Conservation (phyloP, 805 yeast species). For the Nakazawaea populi region DNA sequence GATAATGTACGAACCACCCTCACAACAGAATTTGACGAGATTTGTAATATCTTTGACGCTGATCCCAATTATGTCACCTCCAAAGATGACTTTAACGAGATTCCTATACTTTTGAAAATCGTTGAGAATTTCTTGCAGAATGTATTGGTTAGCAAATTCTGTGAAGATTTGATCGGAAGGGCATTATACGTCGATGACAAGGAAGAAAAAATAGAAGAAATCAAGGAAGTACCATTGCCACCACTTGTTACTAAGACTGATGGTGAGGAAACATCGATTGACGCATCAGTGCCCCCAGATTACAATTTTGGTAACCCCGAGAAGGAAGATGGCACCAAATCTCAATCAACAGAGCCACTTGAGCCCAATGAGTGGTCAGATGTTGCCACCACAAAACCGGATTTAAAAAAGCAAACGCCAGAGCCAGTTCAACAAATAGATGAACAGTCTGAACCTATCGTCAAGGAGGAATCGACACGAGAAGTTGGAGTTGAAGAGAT, state of each 20-base stretch:
- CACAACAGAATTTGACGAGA: constrained; percentile 22
- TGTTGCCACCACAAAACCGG: not conserved
- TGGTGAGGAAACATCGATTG: not conserved
- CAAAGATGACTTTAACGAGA: constrained; percentile 20
- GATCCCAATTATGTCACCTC: not conserved
- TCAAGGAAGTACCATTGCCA: not conserved
- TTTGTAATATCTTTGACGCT: constrained; percentile 18
- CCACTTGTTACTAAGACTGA: not conserved
- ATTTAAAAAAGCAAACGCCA: constrained; percentile 6
- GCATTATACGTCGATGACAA: constrained; percentile 29
- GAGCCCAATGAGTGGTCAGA: constrained; percentile 3
- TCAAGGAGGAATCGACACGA: not conserved
- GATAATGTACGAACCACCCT: constrained; percentile 14
- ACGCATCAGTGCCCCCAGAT: constrained; percentile 12
- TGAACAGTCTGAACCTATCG: not conserved
- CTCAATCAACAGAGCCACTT: no score
- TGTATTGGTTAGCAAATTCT: constrained; percentile 28
- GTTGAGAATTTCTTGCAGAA: constrained; percentile 28
- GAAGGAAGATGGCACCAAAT: no score
- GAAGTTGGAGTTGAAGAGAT: constrained; percentile 10
- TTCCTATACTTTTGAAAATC: constrained; percentile 27
- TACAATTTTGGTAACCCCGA: constrained; percentile 20
- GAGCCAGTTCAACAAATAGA: constrained; percentile 17
- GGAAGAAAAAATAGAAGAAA: constrained; percentile 18
- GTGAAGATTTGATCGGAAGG: constrained; percentile 22